Base-by-base conservation (phyloP, 768 basidiomycete genomes). In the Tricholoma matsutake region DNA sequence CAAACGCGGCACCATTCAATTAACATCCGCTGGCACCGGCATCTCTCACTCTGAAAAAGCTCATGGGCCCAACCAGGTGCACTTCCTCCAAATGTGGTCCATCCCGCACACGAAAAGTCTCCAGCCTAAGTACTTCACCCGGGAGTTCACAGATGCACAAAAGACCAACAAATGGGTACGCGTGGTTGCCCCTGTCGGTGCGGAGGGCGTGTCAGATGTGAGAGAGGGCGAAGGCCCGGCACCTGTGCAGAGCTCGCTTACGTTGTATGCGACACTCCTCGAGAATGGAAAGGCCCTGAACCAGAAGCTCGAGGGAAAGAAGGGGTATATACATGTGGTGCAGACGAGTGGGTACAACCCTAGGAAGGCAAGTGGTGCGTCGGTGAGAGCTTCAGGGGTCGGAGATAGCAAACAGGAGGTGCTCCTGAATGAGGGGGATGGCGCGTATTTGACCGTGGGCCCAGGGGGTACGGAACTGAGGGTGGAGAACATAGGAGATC, bases 21-120 rank as follows among this genome's bases (percentile, higher is more conserved):
- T 97, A 76, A 95, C 95, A 2, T 93, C 90, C 1, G 87, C 96
- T 0, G 96, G 96, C 9, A 95, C 89, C 0, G 96, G 96, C 3
- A 96, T 98, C 67, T 81, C 86, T 0, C 96, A 98, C 73, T 88
- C 87, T 31, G 82, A 84, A 69, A 81, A 81, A 49, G 73, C 79
- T 1, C 68, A 81, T 58, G 80, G 81, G 18, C 52, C 68, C 35
- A 71, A 71, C 39, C 74, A 73, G 54, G 81, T 80, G 4, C 83
- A 83, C 62, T 83, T 83, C 72, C 76, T 83, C 18, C 82, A 84
- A 63, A 83, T 83, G 62, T 84, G 82, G 83, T 75, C 81, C 41
- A 7, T 78, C 0, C 83, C 83, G 0, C 71, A 73, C 57, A 72
- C 71, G 0, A 64, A 72, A 4, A 71, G 78, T 5, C 85, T 95